Percentiles rank a stretch among this genome's conserved stretches.
Evolutionary conservation across 768 basidiomycete genomes (phyloP).

Genomic region (Gymnopilus junonius): DNA sequence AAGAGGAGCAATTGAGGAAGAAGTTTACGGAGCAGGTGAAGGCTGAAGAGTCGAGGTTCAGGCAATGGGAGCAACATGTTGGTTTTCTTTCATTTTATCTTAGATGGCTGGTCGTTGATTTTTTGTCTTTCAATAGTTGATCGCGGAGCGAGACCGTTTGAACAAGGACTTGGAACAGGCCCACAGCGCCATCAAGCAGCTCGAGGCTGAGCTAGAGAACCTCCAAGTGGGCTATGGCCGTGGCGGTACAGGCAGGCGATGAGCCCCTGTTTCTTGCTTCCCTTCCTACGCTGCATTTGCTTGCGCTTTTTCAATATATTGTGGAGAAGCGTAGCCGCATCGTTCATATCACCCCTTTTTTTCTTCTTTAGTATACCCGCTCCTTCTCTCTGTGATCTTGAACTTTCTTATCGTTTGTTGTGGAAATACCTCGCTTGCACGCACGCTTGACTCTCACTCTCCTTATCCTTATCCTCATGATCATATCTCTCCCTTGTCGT

Average conservation of each 20-base stretch:
- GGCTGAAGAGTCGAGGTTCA: constrained; percentile 94
- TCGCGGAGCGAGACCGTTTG: constrained; percentile 96
- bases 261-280: constrained; percentile 26
- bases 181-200: constrained; percentile 87
- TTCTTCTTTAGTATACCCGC: constrained; percentile 8
- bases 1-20: constrained; percentile 95
- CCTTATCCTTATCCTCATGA: not conserved
- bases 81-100: constrained; percentile 36
- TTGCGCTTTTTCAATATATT: not conserved
- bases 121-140: constrained; percentile 63
- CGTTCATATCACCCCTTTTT: constrained; percentile 3
- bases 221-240: constrained; percentile 82
- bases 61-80: constrained; percentile 99
- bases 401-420: constrained; percentile 9
- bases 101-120: not conserved
- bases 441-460: not conserved
- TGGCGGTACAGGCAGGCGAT: constrained; percentile 72
- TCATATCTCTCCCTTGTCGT: not conserved
- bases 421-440: constrained; percentile 15
- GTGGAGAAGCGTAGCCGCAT: not conserved
- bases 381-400: no score
- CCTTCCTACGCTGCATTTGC: no score
- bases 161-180: constrained; percentile 98
- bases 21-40: constrained; percentile 99
- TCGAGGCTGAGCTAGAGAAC: constrained; percentile 90